Conservation (phyloP, 495 filamentous ascomycete species). For the Lasiosphaeria hispida region DNA sequence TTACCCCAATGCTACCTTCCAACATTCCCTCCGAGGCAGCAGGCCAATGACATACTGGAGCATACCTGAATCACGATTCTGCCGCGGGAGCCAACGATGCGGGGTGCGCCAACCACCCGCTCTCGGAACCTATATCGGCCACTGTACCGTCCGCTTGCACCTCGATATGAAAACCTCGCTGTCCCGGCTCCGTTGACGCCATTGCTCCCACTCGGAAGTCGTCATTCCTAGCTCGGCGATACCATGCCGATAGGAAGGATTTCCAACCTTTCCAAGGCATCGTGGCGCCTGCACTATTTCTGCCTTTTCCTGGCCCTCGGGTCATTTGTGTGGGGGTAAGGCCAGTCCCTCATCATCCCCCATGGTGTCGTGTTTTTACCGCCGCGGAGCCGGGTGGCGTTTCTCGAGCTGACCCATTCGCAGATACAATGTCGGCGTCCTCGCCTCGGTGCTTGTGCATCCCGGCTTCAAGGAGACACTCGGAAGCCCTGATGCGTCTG, state of each 20-base stretch:
- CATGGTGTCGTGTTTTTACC: neutral
- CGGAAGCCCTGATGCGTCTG: constrained; percentile 39
- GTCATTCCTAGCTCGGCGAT: neutral
- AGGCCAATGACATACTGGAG: no score
- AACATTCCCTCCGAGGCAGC: no score
- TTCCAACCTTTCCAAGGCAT: constrained; percentile 33
- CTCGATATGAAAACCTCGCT: no score
- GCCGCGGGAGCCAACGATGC: no score
- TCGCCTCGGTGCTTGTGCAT: constrained; percentile 55
- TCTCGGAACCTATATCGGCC: no score
- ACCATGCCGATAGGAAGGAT: constrained; percentile 5
- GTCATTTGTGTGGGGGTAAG: constrained; percentile 59
- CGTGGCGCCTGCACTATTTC: constrained; percentile 43
- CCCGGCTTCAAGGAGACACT: constrained; percentile 49
- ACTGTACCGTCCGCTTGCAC: no score
- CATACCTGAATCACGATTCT: no score
- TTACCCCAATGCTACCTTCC: no score
- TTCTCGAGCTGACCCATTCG: neutral
- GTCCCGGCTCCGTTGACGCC: no score
- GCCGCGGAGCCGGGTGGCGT: no score
- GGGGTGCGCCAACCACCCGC: no score
- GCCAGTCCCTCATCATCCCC: neutral
- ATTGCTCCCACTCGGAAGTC: no score
- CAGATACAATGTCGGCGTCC: constrained; percentile 58
- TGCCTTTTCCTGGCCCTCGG: constrained; percentile 56